Evolutionary conservation across 257 asterid genomes (phyloP).

Genomic region (Fraxinus cuspidata): DNA sequence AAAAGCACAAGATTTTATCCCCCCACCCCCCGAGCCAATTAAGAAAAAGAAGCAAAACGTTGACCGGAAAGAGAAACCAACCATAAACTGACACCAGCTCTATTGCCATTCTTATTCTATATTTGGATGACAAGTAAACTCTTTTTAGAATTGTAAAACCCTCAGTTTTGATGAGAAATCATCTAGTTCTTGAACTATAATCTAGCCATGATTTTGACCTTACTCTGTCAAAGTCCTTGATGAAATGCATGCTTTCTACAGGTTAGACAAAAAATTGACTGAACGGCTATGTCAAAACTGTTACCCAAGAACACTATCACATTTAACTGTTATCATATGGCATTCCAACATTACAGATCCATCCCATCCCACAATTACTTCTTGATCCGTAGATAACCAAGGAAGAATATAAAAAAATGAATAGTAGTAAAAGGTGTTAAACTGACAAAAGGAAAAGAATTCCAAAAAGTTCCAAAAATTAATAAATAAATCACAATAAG

Average conservation of each 20-base stretch:
- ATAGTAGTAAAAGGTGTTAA: background rate
- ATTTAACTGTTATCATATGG: background rate
- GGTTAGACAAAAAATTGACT: background rate
- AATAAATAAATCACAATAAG: background rate
- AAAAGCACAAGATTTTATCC: background rate
- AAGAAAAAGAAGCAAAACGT: background rate
- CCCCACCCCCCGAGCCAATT: background rate
- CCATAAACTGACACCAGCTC: background rate
- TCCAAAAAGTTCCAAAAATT: background rate
- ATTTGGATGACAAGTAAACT: background rate
- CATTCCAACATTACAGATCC: background rate
- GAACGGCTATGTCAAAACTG: background rate
- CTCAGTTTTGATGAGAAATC: background rate
- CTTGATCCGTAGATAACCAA: background rate
- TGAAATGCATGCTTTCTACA: background rate
- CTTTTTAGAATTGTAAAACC: background rate
- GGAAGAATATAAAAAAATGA: background rate
- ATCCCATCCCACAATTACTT: background rate
- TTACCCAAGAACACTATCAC: background rate
- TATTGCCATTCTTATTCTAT: background rate
- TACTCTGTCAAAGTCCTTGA: too few species aligned
- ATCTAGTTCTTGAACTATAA: background rate
- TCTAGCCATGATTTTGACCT: background rate
- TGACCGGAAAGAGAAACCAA: background rate
- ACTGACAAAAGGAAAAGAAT: background rate